A percentile compares a stretch with the other conserved stretches of the same genome.
Evolutionary conservation across 2,329 filamentous ascomycete genomes (phyloP).

Genomic region (Colletotrichum destructivum): DNA sequence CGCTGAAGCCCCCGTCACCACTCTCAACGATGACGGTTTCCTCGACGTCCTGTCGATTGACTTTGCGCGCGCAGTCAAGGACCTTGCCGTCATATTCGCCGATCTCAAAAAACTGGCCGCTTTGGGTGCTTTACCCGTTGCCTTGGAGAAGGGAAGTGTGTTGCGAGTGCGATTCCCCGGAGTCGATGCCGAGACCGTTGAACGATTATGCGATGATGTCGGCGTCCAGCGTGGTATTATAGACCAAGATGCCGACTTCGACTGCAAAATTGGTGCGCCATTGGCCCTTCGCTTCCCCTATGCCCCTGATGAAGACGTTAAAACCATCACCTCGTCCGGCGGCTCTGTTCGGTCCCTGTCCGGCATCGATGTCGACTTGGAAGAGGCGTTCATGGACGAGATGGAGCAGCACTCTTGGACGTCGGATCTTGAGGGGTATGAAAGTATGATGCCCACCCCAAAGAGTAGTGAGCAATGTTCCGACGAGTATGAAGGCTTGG

Average conservation of each 20-base stretch:
- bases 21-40: conserved; percentile 86
- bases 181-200: conserved; percentile 86
- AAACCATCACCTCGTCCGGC: conserved; percentile 62
- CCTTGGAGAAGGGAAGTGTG: conserved; percentile 74
- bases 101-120: conserved; percentile 84
- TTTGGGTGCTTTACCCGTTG: conserved; percentile 87
- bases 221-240: conserved; percentile 86
- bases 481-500: conserved; percentile 68
- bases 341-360: conserved; percentile 63
- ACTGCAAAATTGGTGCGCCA: conserved; percentile 75
- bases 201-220: conserved; percentile 87
- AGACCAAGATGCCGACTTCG: conserved; percentile 82
- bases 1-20: conserved; percentile 62
- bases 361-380: conserved; percentile 52
- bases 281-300: conserved; percentile 90
- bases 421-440: conserved; percentile 64
- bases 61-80: conserved; percentile 88
- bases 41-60: conserved; percentile 89
- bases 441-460: conserved; percentile 63
- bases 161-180: conserved; percentile 92
- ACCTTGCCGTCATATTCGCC: conserved; percentile 82
- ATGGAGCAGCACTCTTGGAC: conserved; percentile 65
- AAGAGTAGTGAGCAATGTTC: conserved; percentile 60
- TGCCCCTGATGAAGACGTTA: conserved; percentile 69
- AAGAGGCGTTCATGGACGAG: conserved; percentile 60